Conservation (phyloP, 768 basidiomycete species). For the Gloeostereum incarnatum region DNA sequence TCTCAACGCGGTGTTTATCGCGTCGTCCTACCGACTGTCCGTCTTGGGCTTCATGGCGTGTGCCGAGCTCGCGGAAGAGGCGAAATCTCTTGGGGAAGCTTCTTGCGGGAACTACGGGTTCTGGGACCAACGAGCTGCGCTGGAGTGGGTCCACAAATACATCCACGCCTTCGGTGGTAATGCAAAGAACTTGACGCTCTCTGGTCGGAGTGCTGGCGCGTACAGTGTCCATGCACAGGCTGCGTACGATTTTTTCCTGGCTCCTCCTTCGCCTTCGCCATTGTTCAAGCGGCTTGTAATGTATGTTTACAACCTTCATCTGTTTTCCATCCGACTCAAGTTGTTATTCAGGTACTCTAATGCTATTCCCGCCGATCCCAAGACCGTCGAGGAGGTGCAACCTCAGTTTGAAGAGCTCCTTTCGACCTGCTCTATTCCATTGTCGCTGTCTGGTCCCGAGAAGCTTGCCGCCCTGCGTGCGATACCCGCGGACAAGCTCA, state of each 20-base stretch:
- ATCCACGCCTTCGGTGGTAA: slow-evolving; percentile 5
- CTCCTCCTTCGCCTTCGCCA: not conserved
- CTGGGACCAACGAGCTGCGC: slow-evolving; percentile 6
- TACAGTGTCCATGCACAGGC: slow-evolving; percentile 6
- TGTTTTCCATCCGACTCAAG: not conserved
- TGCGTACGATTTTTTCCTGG: slow-evolving; percentile 4
- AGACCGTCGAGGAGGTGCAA: slow-evolving; percentile 6
- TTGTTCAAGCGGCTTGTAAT: slow-evolving; percentile 5
- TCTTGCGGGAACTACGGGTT: slow-evolving; percentile 5
- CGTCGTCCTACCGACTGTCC: slow-evolving; percentile 5
- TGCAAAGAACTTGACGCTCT: slow-evolving; percentile 3
- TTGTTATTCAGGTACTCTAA: slow-evolving; percentile 5
- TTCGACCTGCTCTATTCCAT: slow-evolving; percentile 1
- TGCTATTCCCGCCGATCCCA: slow-evolving; percentile 6
- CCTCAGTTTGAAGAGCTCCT: slow-evolving; percentile 7
- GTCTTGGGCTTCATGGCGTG: slow-evolving; percentile 6
- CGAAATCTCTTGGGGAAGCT: not conserved
- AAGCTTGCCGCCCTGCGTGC: slow-evolving; percentile 5
- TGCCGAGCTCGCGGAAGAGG: slow-evolving; percentile 5
- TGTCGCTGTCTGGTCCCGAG: slow-evolving; percentile 3
- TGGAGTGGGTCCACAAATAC: slow-evolving; percentile 5
- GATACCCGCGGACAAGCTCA: slow-evolving; percentile 1
- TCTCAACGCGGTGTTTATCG: slow-evolving; percentile 6
- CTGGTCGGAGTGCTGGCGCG: slow-evolving; percentile 6
- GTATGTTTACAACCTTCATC: not conserved